A percentile compares a stretch with the other conserved stretches of the same genome.
phyloP scores from a whole-genome alignment of 2,329 filamentous ascomycete genomes.

The Lachnellula subtilissima region DNA sequence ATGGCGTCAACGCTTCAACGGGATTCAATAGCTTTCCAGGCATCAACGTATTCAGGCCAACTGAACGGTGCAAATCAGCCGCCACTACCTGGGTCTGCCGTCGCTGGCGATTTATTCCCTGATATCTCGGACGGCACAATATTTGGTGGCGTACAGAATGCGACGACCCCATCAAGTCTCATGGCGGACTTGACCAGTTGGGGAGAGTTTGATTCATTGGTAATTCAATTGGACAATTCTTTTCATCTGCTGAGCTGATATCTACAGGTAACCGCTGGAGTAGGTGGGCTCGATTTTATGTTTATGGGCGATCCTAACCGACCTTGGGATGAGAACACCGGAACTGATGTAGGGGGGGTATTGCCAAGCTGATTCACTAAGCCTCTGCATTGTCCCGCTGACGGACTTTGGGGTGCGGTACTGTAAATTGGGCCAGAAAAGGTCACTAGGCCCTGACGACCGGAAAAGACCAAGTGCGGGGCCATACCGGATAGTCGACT shows the following conservation, averaged over 20 bases:
- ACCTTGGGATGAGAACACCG: slow-evolving; percentile 6
- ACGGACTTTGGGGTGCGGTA: too few species aligned
- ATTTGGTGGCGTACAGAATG: slow-evolving; percentile 1
- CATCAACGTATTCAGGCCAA: background rate
- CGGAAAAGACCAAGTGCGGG: too few species aligned
- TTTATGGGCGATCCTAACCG: slow-evolving; percentile 9
- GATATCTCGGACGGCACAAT: background rate
- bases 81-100: background rate
- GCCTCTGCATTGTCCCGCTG: too few species aligned
- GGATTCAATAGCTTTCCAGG: background rate
- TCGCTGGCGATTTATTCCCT: background rate
- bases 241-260: background rate
- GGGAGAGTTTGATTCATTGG: slow-evolving; percentile 31
- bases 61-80: background rate
- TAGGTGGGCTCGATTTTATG: slow-evolving; percentile 14
- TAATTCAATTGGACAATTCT: background rate
- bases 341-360: too few species aligned
- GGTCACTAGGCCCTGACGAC: too few species aligned
- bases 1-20: background rate
- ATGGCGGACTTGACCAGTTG: slow-evolving; percentile 25
- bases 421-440: too few species aligned
- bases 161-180: slow-evolving; percentile 16
- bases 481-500: too few species aligned
- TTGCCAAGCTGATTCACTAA: too few species aligned
- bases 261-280: slow-evolving; percentile 17